Percentiles rank a stretch among this genome's conserved stretches.
Evolutionary conservation across 1,139 yeast genomes (phyloP).

Genomic region (Taphrina betulina): DNA sequence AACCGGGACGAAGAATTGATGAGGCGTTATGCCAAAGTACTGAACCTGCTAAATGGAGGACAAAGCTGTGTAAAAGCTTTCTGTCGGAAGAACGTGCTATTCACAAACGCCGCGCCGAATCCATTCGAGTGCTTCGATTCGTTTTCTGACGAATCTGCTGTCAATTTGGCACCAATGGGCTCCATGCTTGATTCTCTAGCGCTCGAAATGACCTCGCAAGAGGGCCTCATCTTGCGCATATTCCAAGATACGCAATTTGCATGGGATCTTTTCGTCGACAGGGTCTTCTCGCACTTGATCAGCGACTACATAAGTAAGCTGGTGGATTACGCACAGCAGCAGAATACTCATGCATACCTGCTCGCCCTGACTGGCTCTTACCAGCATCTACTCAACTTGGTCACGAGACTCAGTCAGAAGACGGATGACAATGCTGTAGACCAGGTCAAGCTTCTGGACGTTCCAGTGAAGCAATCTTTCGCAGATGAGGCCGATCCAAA

Average conservation of each 20-base stretch:
- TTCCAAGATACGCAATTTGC: constrained; percentile 43
- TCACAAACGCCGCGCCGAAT: constrained; percentile 43
- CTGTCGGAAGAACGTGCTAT: constrained; percentile 51
- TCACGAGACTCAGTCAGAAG: constrained; percentile 9
- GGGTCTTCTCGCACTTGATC: constrained; percentile 46
- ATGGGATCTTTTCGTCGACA: constrained; percentile 42
- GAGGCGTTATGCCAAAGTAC: constrained; percentile 45
- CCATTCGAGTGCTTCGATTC: constrained; percentile 42
- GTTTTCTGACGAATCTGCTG: constrained; percentile 40
- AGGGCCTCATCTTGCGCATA: constrained; percentile 46
- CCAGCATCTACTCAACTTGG: constrained; percentile 24
- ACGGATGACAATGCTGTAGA: constrained; percentile 6
- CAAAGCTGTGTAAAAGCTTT: constrained; percentile 52
- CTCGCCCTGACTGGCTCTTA: constrained; percentile 35
- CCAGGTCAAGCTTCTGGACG: too few relatives aligned
- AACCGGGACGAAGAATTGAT: constrained; percentile 51
- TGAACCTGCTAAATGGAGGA: constrained; percentile 46
- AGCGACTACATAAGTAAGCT: constrained; percentile 43
- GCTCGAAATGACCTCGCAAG: constrained; percentile 45
- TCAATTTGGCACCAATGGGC: constrained; percentile 43
- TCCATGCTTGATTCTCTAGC: constrained; percentile 43
- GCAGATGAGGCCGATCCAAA: neutral
- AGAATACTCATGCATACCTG: constrained; percentile 40
- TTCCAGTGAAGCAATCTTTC: constrained; percentile 6
- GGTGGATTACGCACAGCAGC: constrained; percentile 41